Percentiles rank a stretch among this genome's conserved stretches.
These are phyloP conservation scores for Anaeromyces robustus DNA, from an alignment of 192 early-diverging fungal genomes.

Conservation along the genomic window DNA sequence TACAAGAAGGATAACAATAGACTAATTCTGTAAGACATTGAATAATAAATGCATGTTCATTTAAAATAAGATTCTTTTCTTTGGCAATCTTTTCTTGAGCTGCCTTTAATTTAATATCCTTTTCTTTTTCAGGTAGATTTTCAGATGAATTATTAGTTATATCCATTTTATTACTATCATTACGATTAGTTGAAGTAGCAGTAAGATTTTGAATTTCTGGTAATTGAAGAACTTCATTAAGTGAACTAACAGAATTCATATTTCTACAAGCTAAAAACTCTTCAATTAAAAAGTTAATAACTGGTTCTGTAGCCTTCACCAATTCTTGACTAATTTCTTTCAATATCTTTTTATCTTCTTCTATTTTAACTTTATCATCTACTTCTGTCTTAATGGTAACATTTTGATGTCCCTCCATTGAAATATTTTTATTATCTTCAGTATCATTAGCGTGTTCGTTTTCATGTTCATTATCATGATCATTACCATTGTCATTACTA, in stretches of 20 bases:
- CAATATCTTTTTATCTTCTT: conserved; percentile 3
- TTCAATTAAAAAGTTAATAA: conserved; percentile 33
- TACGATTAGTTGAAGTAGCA: too few relatives aligned
- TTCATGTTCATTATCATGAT: conserved; percentile 1
- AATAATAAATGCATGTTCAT: conserved; percentile 58
- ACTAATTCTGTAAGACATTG: conserved; percentile 76
- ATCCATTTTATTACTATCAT: conserved; percentile 7
- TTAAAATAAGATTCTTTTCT: conserved; percentile 12
- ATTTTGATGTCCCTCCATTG: background rate
- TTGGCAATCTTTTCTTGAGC: background rate
- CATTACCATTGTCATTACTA: background rate
- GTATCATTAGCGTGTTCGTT: background rate
- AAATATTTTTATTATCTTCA: background rate
- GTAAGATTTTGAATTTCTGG: background rate
- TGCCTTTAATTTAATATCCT: conserved; percentile 13
- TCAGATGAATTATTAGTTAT: conserved; percentile 22
- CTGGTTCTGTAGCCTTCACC: conserved; percentile 15
- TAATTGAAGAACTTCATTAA: background rate
- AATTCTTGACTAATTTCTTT: conserved; percentile 4
- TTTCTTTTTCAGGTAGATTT: conserved; percentile 1
- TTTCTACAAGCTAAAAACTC: conserved; percentile 20
- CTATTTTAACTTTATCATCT: conserved; percentile 4
- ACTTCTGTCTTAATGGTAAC: background rate
- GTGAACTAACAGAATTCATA: background rate
- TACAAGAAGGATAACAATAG: conserved; percentile 69